Base-by-base conservation (phyloP, 2,329 filamentous ascomycete genomes). In the Leptographium wingfieldii region DNA sequence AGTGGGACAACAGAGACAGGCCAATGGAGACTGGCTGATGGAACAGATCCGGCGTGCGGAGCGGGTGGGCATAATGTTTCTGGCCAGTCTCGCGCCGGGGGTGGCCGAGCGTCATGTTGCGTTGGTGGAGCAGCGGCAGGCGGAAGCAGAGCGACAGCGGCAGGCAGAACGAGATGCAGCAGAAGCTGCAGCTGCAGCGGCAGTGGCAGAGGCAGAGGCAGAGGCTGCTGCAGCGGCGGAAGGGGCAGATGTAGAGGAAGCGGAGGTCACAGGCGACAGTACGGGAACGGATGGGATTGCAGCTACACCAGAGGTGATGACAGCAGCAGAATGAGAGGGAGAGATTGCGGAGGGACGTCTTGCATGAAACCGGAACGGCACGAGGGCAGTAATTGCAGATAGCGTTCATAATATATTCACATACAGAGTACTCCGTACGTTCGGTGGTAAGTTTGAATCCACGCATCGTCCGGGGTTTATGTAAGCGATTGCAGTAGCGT, bases 21-120 rank as follows among this genome's bases (percentile, higher is more conserved):
- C 69, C 3, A 78, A 82, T 63, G 73, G 72, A 10, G 74, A 74
- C 55, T 78, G 80, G 77, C 65, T 82, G 5, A 67, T 77, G 62
- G 70, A 76, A 57, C 78, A 80, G 60, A 69, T 80, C 5, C 74
- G 82, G 60, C 73, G 81, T 12, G 66, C 82, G 7, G 83, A 87
- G 69, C 77, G 84, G 63, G 80, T 82, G 22, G 75, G 80, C 0
- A 75, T 86, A 19, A 73, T 87, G 29, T 86, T 87, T 66, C 72
- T 87, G 27, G 84, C 84, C 25, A 87, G 84, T 67, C 78, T 87
- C 62, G 81, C 83, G 1, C 84, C 84, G 1, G 84, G 84, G 11
- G 77, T 87, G 29, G 83, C 83, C 0, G 84, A 87, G 70, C 74
- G 82, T 56, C 84, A 87, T 63, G 85, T 87, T 62, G 80, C 78